Base-by-base conservation (phyloP, 306 rosid species). In the Acacia confusa region DNA sequence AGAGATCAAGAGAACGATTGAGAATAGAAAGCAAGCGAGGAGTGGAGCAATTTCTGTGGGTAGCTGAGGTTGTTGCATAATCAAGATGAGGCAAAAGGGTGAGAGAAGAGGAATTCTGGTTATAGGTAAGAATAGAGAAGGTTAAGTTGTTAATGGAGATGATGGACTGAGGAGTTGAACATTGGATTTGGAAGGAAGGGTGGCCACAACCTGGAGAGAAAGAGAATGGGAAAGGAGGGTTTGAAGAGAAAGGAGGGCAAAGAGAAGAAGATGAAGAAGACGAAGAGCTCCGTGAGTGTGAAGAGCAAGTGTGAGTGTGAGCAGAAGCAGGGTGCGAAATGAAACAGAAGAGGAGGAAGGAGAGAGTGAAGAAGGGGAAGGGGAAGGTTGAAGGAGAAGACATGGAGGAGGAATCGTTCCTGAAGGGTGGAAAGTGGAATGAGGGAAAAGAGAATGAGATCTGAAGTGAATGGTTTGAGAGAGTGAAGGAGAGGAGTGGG, bases 171-270 rank as follows among this genome's bases (percentile, higher is more conserved):
- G 90, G 89, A 11, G 88, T 27, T 7, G 91, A 80, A 71, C 99
- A 95, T 5, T 75, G 84, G 0, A 95, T 47, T 17, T 93, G 98
- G 78, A 95, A 93, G 13, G 90, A 89, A 19, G 99, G 99, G 89
- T 95, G 99, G 70, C 99, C 99, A 19, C 95, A 91, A 0, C 97
- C 97, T 0, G 89, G 93, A 0, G 88, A 66, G 25, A 84, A 81
- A 7, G 99, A 95, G 85, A 95, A 95, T 2, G 99, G 99, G 68
- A 81, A 95, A 2, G 88, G 53, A 5, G 82, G 94, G 4, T 61
- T 3, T 28, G 97, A 72, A 27, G 86, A 22, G 84, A 90, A 93
- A 4, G 97, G 93, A 2, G 98, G 98, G 14, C 97, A 95, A 0
- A 72, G 38, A 43, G 78, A 52, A 28, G 78, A 38, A 15, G 60